These are phyloP conservation scores for Pyrenophora seminiperda DNA, from an alignment of 2,329 filamentous ascomycete genomes.

Conservation along the genomic window DNA sequence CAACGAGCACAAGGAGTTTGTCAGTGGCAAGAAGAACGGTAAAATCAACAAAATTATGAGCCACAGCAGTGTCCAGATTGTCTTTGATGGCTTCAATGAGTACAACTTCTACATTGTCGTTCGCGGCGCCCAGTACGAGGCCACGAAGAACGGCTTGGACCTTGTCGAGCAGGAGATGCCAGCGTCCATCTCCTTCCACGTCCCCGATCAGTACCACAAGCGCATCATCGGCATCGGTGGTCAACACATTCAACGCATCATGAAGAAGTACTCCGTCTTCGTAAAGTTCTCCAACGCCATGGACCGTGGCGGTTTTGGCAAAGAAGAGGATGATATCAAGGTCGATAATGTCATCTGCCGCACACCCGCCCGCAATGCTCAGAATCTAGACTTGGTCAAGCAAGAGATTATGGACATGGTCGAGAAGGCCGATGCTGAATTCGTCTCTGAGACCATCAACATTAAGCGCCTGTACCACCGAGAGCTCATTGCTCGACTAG, in stretches of 20 bases:
- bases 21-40: slow-evolving; percentile 99
- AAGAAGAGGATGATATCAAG: slow-evolving; percentile 97
- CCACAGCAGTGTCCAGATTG: slow-evolving; percentile 98
- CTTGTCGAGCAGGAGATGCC: slow-evolving; percentile 99
- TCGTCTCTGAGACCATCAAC: slow-evolving; percentile 89
- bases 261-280: slow-evolving; percentile 99
- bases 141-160: slow-evolving; percentile 88
- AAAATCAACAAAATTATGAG: slow-evolving; percentile 99
- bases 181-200: slow-evolving; percentile 97
- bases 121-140: slow-evolving; percentile 87
- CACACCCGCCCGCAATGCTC: slow-evolving; percentile 93
- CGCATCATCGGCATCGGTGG: slow-evolving; percentile 98
- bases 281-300: slow-evolving; percentile 99
- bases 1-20: slow-evolving; percentile 99
- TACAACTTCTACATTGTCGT: slow-evolving; percentile 99
- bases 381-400: slow-evolving; percentile 96
- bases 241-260: slow-evolving; percentile 98
- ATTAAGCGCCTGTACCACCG: slow-evolving; percentile 96
- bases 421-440: slow-evolving; percentile 95
- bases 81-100: slow-evolving; percentile 98
- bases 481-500: slow-evolving; percentile 84
- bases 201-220: slow-evolving; percentile 98
- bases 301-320: slow-evolving; percentile 91
- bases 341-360: slow-evolving; percentile 99
- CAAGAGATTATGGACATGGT: slow-evolving; percentile 99